These are phyloP conservation scores for Sphagnum magellanicum DNA, from an alignment of 228 moss, liverwort and hornwort species.

Conservation along the genomic window DNA sequence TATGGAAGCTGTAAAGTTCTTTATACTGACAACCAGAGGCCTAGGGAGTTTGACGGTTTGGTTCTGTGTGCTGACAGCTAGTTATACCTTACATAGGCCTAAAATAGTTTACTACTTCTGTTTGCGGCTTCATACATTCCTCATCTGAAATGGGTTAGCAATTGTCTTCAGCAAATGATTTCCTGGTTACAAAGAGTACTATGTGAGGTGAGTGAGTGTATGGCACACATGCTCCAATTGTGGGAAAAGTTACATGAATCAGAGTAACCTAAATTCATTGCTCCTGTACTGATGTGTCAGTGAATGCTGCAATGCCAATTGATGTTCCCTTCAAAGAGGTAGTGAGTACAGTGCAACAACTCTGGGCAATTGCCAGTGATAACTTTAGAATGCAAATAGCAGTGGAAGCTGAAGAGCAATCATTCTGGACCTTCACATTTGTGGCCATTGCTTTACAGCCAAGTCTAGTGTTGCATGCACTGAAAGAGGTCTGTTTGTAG, in stretches of 20 bases:
- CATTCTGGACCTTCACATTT: constrained; percentile 66
- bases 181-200: constrained; percentile 70
- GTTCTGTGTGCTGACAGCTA: no score
- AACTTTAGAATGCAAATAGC: constrained; percentile 72
- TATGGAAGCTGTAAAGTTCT: no score
- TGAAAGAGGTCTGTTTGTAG: constrained; percentile 33
- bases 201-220: constrained; percentile 35
- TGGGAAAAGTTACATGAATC: no score
- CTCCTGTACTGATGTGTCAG: neutral
- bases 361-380: constrained; percentile 43
- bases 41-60: no score
- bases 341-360: constrained; percentile 51
- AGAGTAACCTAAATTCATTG: no score
- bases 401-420: constrained; percentile 49
- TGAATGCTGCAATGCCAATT: neutral
- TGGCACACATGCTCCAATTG: no score
- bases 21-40: no score
- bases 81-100: no score
- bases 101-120: no score
- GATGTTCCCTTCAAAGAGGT: constrained; percentile 71
- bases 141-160: constrained; percentile 82
- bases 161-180: constrained; percentile 59
- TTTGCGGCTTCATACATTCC: constrained; percentile 80
- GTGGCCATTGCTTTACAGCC: constrained; percentile 63
- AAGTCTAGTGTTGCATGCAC: constrained; percentile 42